Conservation (phyloP, 2,329 filamentous ascomycete genomes). For the Rutstroemia sp. region DNA sequence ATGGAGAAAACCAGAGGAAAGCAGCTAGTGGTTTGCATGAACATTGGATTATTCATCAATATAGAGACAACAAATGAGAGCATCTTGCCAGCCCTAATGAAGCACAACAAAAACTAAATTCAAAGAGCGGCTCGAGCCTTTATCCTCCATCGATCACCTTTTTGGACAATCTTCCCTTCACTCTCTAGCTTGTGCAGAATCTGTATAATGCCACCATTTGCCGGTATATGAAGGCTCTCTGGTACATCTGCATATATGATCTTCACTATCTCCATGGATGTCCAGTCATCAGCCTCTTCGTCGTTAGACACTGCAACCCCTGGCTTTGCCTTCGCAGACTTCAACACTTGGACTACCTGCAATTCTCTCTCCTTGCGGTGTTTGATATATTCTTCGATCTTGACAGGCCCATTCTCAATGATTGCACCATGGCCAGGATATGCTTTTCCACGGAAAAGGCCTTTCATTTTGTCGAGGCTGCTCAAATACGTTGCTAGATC, state of each 20-base stretch:
- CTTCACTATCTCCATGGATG: slow-evolving; percentile 76
- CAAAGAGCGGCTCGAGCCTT: slow-evolving; percentile 37
- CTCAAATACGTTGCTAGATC: slow-evolving; percentile 61
- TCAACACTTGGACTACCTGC: slow-evolving; percentile 63
- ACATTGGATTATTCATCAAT: neutral
- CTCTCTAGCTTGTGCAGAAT: slow-evolving; percentile 70
- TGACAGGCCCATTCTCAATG: slow-evolving; percentile 62
- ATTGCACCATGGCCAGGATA: slow-evolving; percentile 87
- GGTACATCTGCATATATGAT: slow-evolving; percentile 77
- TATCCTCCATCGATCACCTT: slow-evolving; percentile 38
- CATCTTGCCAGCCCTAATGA: neutral
- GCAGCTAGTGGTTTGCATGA: neutral
- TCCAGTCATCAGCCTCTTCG: slow-evolving; percentile 43
- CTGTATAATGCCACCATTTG: slow-evolving; percentile 67
- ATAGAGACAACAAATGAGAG: neutral
- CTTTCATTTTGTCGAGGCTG: slow-evolving; percentile 62
- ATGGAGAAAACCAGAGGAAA: slow-evolving; percentile 23
- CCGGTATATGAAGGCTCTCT: slow-evolving; percentile 66
- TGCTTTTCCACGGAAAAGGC: slow-evolving; percentile 56
- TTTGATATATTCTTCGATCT: slow-evolving; percentile 73
- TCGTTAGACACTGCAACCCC: slow-evolving; percentile 17
- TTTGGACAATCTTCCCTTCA: slow-evolving; percentile 58
- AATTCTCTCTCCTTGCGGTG: slow-evolving; percentile 75
- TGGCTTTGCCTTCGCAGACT: slow-evolving; percentile 31
- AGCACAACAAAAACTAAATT: neutral